Percentiles rank a stretch among this genome's conserved stretches.
phyloP scores from a whole-genome alignment of 1,284 basidiomycete genomes.

The Termitomyces sp. region DNA sequence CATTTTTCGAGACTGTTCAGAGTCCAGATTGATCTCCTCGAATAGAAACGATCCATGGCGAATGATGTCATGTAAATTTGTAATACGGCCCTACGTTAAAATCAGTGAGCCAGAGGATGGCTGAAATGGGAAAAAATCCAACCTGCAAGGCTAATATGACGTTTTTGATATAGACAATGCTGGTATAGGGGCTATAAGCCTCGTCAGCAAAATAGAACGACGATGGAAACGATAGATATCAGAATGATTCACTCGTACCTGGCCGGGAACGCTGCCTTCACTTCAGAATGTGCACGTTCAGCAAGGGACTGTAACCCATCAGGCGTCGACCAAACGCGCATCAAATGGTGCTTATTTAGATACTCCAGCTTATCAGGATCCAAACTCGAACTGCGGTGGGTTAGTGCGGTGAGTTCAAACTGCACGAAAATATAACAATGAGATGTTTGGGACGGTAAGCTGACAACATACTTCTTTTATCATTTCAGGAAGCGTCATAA shows the following conservation, averaged over 20 bases:
- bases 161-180: constrained; percentile 50
- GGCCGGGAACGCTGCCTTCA: constrained; percentile 45
- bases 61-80: constrained; percentile 66
- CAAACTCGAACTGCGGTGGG: constrained; percentile 71
- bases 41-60: constrained; percentile 73
- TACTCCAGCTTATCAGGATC: constrained; percentile 70
- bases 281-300: constrained; percentile 38
- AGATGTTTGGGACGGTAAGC: background rate
- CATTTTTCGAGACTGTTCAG: constrained; percentile 55
- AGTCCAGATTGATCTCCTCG: constrained; percentile 53
- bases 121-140: constrained; percentile 3
- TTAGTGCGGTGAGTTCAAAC: constrained; percentile 70
- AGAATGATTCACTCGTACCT: constrained; percentile 20
- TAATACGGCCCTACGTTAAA: constrained; percentile 56
- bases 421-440: constrained; percentile 22
- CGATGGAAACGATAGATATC: background rate
- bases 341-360: constrained; percentile 75
- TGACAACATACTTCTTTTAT: constrained; percentile 45
- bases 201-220: background rate
- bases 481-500: constrained; percentile 65
- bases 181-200: constrained; percentile 42
- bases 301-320: constrained; percentile 46
- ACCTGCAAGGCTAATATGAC: constrained; percentile 58
- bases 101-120: background rate
- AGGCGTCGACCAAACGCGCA: constrained; percentile 39